A percentile compares a stretch with the other conserved stretches of the same genome.
Conservation (phyloP, 139 green algal species). For the Micractinium sp. region DNA sequence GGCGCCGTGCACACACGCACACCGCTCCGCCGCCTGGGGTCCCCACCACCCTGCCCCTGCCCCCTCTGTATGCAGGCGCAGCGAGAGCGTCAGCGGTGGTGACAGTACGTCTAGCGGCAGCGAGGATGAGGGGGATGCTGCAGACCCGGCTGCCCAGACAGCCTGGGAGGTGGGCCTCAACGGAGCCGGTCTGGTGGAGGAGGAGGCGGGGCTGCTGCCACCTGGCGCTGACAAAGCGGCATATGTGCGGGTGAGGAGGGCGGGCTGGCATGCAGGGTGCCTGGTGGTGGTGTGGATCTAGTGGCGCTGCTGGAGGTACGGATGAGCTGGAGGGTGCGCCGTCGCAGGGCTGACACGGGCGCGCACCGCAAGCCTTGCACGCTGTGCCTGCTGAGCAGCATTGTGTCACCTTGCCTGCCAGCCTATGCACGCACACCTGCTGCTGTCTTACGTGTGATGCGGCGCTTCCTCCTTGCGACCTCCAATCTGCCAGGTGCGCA, state of each 20-base stretch:
- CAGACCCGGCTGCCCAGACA: conserved; percentile 14
- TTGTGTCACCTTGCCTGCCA: neutral
- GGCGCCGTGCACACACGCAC: too few relatives aligned
- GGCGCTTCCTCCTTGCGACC: neutral
- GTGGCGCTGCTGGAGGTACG: neutral
- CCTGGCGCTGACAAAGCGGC: conserved; percentile 31
- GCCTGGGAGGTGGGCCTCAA: conserved; percentile 54
- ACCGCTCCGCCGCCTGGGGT: neutral
- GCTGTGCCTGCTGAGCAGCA: neutral
- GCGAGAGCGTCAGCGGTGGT: conserved; percentile 13
- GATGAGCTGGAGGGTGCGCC: neutral
- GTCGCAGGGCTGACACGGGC: too few relatives aligned
- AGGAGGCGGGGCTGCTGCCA: conserved; percentile 63
- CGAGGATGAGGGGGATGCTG: neutral
- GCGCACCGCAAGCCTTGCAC: neutral
- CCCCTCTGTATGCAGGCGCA: neutral
- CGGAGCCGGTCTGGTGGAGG: conserved; percentile 33
- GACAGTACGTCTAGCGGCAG: neutral
- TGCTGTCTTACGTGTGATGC: neutral
- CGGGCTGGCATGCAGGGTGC: neutral
- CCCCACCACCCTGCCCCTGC: neutral
- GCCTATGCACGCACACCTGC: neutral
- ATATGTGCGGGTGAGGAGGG: conserved; percentile 40
- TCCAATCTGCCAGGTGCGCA: conserved; percentile 65
- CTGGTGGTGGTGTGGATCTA: too few relatives aligned